Percentiles rank a stretch among this genome's conserved stretches.
These are phyloP conservation scores for Odontarrhena argentea DNA, from an alignment of 345 rosid genomes.

Conservation along the genomic window DNA sequence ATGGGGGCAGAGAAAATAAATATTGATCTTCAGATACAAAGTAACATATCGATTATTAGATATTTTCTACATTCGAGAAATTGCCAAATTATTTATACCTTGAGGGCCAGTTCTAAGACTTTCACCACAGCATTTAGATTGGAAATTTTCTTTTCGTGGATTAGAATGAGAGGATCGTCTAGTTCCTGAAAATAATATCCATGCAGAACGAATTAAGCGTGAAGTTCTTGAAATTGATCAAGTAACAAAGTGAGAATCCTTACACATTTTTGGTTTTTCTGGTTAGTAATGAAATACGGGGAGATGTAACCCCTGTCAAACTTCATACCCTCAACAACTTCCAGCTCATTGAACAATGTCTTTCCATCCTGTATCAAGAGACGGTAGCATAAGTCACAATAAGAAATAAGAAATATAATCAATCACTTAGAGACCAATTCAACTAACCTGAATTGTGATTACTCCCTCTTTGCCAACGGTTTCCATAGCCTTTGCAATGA, in stretches of 20 bases:
- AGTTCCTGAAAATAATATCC: slow-evolving; percentile 59
- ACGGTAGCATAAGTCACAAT: slow-evolving; percentile 14
- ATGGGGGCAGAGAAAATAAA: neutral
- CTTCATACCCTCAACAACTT: slow-evolving; percentile 99
- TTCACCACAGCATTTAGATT: slow-evolving; percentile 78
- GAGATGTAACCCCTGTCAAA: slow-evolving; percentile 96
- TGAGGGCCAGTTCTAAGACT: slow-evolving; percentile 88
- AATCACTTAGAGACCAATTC: neutral
- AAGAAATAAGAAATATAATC: neutral
- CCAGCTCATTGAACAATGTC: slow-evolving; percentile 86
- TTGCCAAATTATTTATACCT: slow-evolving; percentile 50
- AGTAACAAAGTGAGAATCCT: slow-evolving; percentile 30
- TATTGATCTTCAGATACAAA: neutral
- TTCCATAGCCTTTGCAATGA: slow-evolving; percentile 99
- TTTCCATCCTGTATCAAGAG: slow-evolving; percentile 75
- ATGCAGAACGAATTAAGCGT: neutral
- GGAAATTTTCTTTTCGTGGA: slow-evolving; percentile 94
- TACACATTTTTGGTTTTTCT: slow-evolving; percentile 95
- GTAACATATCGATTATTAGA: slow-evolving; percentile 10
- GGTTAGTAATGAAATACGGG: slow-evolving; percentile 88
- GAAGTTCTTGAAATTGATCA: neutral
- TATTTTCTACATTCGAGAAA: neutral
- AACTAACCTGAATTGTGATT: slow-evolving; percentile 84
- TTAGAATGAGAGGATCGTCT: slow-evolving; percentile 89
- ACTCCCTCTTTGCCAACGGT: slow-evolving; percentile 99